phyloP scores from a whole-genome alignment of 1,139 yeast genomes.

The Ogataea hybrid region DNA sequence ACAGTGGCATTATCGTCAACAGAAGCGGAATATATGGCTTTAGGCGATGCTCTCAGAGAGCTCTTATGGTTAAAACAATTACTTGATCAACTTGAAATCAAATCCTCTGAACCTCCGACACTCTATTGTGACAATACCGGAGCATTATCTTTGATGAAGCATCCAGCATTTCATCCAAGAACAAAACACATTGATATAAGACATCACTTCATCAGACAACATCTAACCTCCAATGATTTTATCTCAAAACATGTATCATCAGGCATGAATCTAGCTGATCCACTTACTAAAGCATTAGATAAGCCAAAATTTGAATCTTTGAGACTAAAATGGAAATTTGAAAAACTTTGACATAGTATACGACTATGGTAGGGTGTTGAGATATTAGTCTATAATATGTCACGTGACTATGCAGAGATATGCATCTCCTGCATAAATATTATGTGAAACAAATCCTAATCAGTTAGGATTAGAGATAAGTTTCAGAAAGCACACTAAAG shows the following conservation, averaged over 20 bases:
- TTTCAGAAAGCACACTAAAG: background rate
- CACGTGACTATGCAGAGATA: no score
- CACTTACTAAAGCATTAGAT: background rate
- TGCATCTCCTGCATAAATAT: no score
- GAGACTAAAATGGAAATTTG: background rate
- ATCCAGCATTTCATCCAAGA: background rate
- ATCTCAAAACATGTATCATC: background rate
- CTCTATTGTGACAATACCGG: conserved; percentile 1
- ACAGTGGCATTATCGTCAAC: conserved; percentile 5
- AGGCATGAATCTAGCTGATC: background rate
- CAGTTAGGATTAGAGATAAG: no score
- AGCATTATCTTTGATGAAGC: background rate
- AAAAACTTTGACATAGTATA: background rate
- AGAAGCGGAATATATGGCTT: conserved; percentile 7
- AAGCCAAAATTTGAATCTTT: background rate
- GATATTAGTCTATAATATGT: background rate
- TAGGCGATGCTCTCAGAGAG: conserved; percentile 1
- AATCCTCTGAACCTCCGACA: background rate
- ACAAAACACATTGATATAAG: background rate
- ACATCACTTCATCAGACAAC: background rate
- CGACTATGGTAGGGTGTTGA: conserved; percentile 1
- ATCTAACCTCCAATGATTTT: background rate
- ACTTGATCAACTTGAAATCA: background rate
- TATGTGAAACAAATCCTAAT: no score
- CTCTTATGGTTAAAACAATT: conserved; percentile 4